phyloP scores from a whole-genome alignment of 257 asterid species.

The Nicotiana tomentosiformis region DNA sequence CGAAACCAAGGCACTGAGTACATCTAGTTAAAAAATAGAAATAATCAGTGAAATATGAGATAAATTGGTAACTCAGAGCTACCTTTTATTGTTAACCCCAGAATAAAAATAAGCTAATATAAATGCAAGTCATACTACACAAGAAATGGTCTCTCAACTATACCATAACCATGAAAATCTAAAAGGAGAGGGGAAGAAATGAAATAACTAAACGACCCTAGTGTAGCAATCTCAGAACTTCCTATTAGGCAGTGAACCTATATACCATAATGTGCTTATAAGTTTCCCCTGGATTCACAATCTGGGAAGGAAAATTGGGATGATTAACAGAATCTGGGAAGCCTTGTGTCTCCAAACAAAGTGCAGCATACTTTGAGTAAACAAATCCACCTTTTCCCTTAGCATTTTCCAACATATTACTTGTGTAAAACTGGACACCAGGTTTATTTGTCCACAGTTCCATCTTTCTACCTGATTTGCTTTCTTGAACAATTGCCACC shows the following conservation, averaged over 20 bases:
- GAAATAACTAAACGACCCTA: too few species aligned
- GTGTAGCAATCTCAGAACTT: background rate
- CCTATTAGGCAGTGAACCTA: slow-evolving; percentile 46
- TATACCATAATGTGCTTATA: slow-evolving; percentile 66
- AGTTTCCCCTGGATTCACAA: slow-evolving; percentile 53
- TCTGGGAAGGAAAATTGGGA: slow-evolving; percentile 67
- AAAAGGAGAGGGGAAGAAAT: background rate
- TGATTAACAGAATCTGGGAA: slow-evolving; percentile 86
- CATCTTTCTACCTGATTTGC: slow-evolving; percentile 59
- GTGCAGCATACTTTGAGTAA: slow-evolving; percentile 40
- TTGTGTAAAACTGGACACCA: slow-evolving; percentile 75
- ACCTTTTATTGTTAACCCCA: background rate
- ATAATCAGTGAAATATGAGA: background rate
- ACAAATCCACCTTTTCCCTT: slow-evolving; percentile 55
- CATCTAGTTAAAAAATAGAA: background rate
- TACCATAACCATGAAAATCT: background rate
- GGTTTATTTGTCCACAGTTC: slow-evolving; percentile 79
- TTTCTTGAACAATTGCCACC: slow-evolving; percentile 46
- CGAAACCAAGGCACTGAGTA: background rate
- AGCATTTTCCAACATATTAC: slow-evolving; percentile 43
- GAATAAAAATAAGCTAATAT: background rate
- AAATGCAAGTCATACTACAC: background rate
- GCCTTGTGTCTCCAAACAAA: slow-evolving; percentile 84
- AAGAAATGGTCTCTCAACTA: background rate
- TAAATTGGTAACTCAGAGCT: background rate